Conservation (phyloP, 1,284 basidiomycete genomes). For the Sphaerobolus stellatus region DNA sequence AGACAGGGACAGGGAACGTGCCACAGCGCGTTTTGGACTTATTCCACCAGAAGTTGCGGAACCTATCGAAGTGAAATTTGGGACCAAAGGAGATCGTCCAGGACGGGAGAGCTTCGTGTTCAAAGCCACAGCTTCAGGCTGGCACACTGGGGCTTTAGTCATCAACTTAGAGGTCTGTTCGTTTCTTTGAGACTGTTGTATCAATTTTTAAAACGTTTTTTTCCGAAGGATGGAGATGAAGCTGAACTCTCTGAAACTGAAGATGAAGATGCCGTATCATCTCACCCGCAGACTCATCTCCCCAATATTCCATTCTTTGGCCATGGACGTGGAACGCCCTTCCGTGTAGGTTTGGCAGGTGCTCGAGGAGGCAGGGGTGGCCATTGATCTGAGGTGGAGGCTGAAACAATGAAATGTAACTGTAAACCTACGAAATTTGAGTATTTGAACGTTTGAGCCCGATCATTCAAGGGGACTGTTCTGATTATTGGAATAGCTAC, state of each 20-base stretch:
- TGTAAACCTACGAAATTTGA: no score
- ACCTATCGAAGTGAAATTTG: constrained; percentile 71
- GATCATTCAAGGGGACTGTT: no score
- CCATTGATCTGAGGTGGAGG: background rate
- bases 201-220: background rate
- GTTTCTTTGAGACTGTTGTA: background rate
- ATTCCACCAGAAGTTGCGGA: constrained; percentile 48
- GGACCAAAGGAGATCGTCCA: constrained; percentile 40
- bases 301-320: background rate
- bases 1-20: constrained; percentile 35
- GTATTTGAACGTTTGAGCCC: no score
- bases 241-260: background rate
- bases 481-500: no score
- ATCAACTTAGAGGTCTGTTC: constrained; percentile 61
- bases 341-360: constrained; percentile 14
- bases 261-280: background rate
- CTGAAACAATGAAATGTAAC: background rate
- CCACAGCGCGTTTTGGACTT: constrained; percentile 26
- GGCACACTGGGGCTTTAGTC: constrained; percentile 86
- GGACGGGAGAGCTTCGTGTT: constrained; percentile 60
- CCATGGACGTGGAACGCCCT: background rate
- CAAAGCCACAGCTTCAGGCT: constrained; percentile 74
- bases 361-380: background rate
- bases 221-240: background rate
- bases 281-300: background rate